Conservation (phyloP, 148 eudicot species). For the Heliamphora exappendiculata region DNA sequence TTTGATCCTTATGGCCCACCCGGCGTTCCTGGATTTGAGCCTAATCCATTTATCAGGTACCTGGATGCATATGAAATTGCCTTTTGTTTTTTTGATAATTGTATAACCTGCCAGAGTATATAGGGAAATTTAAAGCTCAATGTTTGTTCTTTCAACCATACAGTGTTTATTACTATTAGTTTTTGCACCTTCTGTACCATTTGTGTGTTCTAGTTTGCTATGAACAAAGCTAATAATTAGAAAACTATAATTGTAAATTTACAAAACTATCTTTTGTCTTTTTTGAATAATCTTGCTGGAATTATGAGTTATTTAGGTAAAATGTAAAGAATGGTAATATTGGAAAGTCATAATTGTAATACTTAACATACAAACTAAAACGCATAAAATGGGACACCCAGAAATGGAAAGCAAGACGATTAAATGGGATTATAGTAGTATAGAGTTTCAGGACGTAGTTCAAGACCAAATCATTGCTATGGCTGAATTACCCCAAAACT, state of each 20-base stretch:
- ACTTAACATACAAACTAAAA: background rate
- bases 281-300: background rate
- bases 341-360: background rate
- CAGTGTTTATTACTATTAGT: background rate
- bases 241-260: background rate
- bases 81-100: background rate
- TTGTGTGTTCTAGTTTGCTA: background rate
- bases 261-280: background rate
- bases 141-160: background rate
- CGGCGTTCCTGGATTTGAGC: slow-evolving; percentile 87
- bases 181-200: background rate
- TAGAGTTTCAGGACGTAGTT: too few relatives aligned
- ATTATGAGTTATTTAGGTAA: background rate
- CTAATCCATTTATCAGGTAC: slow-evolving; percentile 64
- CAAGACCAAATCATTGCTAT: background rate
- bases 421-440: background rate
- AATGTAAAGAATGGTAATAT: background rate
- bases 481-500: background rate
- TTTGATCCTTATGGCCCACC: slow-evolving; percentile 97
- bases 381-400: background rate
- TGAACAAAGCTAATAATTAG: background rate
- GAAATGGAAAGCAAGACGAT: background rate
- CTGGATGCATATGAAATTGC: background rate
- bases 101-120: background rate
- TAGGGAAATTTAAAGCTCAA: background rate